These are phyloP conservation scores for Penicillium sp. DNA, from an alignment of 2,329 filamentous ascomycete species.

Conservation along the genomic window DNA sequence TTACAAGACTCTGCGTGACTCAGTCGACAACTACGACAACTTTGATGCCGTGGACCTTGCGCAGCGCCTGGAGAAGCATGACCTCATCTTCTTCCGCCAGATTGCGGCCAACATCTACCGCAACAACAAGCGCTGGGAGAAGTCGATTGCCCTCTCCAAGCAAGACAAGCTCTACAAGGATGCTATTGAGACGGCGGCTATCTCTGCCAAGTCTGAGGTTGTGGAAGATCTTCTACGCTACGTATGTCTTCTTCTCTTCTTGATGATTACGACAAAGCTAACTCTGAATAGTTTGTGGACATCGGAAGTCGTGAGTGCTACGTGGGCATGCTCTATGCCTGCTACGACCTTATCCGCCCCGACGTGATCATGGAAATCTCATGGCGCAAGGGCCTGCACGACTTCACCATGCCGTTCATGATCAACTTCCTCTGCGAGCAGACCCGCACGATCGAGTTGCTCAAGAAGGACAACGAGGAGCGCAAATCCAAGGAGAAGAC, in stretches of 20 bases:
- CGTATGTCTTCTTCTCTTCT: slow-evolving; percentile 61
- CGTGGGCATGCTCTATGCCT: slow-evolving; percentile 98
- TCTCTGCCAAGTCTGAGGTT: slow-evolving; percentile 84
- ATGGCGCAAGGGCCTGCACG: slow-evolving; percentile 89
- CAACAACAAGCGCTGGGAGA: slow-evolving; percentile 99
- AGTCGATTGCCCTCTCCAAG: slow-evolving; percentile 95
- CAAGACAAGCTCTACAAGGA: slow-evolving; percentile 99
- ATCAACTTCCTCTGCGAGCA: slow-evolving; percentile 96
- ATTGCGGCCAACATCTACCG: slow-evolving; percentile 98
- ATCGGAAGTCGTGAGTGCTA: slow-evolving; percentile 99
- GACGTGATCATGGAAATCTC: slow-evolving; percentile 93
- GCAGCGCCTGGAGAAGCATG: slow-evolving; percentile 90
- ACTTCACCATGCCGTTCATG: slow-evolving; percentile 99
- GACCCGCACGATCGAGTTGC: slow-evolving; percentile 73
- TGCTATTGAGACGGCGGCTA: slow-evolving; percentile 93
- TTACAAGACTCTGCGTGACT: slow-evolving; percentile 97
- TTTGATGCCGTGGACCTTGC: slow-evolving; percentile 94
- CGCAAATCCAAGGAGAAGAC: slow-evolving; percentile 69
- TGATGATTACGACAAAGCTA: slow-evolving; percentile 32
- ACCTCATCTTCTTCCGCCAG: slow-evolving; percentile 98
- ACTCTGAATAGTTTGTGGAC: slow-evolving; percentile 75
- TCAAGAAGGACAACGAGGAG: slow-evolving; percentile 96
- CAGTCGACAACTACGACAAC: slow-evolving; percentile 98
- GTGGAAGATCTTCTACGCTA: slow-evolving; percentile 96
- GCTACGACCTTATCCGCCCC: slow-evolving; percentile 93